Base-by-base conservation (phyloP, 148 eudicot genomes). In the Nyssa sinensis region DNA sequence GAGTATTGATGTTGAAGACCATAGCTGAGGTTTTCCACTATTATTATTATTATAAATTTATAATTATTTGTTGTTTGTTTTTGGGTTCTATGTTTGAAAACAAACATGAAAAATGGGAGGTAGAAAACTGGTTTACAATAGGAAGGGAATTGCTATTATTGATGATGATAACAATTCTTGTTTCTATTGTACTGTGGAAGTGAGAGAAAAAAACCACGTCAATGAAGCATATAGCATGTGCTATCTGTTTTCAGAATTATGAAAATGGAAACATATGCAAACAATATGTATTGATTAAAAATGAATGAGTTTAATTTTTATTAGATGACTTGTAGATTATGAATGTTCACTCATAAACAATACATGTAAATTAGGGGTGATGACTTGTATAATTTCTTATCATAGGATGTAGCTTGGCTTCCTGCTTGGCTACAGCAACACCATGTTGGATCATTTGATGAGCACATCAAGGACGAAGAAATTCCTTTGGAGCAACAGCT, bases 381-480 rank as follows among this genome's bases (percentile, higher is more conserved):
- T 44, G 51, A 14, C 51, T n/a, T n/a, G 16, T 44, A 44, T 44
- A 44, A 11, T 44, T 79, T 59, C 13, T 32, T 31, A 1, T 68
- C 25, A 14, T 64, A 79, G 82, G 82, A 79, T 25, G 59, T n/a
- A 35, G 70, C 70, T 14, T 79, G 82, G 82, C 76, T 79, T 47
- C 82, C 82, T 12, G 32, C 35, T 17, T 79, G 82, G 82, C 78
- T 79, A 53, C 82, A 79, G 70, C 70, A 64, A 27, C 58, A 62
- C 33, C 51, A 44, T 44, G 51, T 19, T 3, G 51, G 16, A 14
- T 29, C 66, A 64, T 23, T 30, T 6, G 30, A 39, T 27, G 75
- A 64, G 64, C 35, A 25, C 21, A 70, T 77, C 2, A 14, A 34
- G 53, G 34, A 62, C 8, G 75, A 61, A 24, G 1, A 65, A 5